Base-by-base conservation (phyloP, 306 rosid species). In the Vigna reflexopilosa region DNA sequence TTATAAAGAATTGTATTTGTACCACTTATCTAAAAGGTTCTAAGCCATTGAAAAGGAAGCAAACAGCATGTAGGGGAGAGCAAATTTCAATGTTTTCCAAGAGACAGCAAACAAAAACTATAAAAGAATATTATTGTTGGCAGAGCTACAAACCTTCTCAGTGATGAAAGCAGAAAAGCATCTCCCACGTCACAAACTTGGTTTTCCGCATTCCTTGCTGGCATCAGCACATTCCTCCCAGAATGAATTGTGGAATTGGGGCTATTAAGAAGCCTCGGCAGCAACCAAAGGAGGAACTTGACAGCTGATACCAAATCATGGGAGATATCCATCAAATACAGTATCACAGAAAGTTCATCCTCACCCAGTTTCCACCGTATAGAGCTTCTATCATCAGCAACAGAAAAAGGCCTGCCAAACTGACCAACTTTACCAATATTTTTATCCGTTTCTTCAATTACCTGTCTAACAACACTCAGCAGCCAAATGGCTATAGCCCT, bases 301-400 rank as follows among this genome's bases (percentile, higher is more conserved):
- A 92, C 93, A 73, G 94, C 96, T 76, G 87, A 83, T 76, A 89
- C 92, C 67, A 94, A 86, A 86, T 92, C 98, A 72, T 89, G 88
- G 3, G 93, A 89, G 55, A 85, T 75, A 85, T 92, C 98, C 88
- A 87, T 89, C 79, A 90, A 80, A 92, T 89, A 92, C 64, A 94
- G 87, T 72, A 93, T 75, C 63, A 87, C 85, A 73, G 96, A 88
- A 70, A 94, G 90, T 76, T 94, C 92, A 80, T 94, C 96, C 82
- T 94, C 98, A 36, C 91, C 89, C 45, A 94, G 90, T 89, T 92
- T 94, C 98, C 98, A 94, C 70, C 86, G 75, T 75, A 85, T 42
- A 50, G 90, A 76, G 68, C 71, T 86, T 87, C 81, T 87, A 61
- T 90, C 94, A 68, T 92, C 97, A 69, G 76, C 85, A 68, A 83